Evolutionary conservation across 139 green algal genomes (phyloP).

Genomic region (Auxenochlorella protothecoides): DNA sequence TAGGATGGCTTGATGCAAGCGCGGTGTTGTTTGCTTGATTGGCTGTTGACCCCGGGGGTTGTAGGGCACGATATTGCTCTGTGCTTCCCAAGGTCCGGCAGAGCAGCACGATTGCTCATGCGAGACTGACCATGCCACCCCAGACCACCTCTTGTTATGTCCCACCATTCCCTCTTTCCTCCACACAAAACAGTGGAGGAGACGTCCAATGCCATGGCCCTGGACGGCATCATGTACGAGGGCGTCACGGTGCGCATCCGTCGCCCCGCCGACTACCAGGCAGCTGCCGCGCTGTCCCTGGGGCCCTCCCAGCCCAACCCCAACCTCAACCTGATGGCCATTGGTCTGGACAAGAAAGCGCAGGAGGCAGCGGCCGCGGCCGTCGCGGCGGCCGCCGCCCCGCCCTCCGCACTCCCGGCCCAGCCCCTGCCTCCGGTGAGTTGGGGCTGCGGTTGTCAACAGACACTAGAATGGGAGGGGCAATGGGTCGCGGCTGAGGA

Average conservation of each 20-base stretch:
- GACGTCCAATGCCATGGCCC: constrained; percentile 64
- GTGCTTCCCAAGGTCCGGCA: background rate
- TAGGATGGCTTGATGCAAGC: background rate
- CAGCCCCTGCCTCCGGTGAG: constrained; percentile 1
- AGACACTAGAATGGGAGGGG: too few relatives aligned
- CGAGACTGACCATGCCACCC: too few relatives aligned
- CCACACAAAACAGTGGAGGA: constrained; percentile 47
- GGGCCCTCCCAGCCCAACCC: constrained; percentile 74
- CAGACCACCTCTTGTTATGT: too few relatives aligned
- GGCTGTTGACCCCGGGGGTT: background rate
- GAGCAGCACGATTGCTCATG: too few relatives aligned
- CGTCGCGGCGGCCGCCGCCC: too few relatives aligned
- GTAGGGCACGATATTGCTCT: background rate
- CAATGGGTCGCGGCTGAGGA: too few relatives aligned
- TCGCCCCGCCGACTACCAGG: constrained; percentile 97
- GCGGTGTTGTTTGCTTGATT: background rate
- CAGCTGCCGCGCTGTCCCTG: constrained; percentile 60
- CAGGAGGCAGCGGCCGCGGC: background rate
- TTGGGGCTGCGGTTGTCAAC: too few relatives aligned
- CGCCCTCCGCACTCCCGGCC: background rate
- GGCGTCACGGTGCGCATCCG: constrained; percentile 82
- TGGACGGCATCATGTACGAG: constrained; percentile 94
- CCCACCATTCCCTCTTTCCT: too few relatives aligned
- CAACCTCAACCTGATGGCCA: constrained; percentile 86
- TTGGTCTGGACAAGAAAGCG: constrained; percentile 57